Evolutionary conservation across 371 early-diverging fungal species (phyloP), one percentile per base, ranked within the genome.

Genomic region (Apophysomyces trapeziformis): DNA sequence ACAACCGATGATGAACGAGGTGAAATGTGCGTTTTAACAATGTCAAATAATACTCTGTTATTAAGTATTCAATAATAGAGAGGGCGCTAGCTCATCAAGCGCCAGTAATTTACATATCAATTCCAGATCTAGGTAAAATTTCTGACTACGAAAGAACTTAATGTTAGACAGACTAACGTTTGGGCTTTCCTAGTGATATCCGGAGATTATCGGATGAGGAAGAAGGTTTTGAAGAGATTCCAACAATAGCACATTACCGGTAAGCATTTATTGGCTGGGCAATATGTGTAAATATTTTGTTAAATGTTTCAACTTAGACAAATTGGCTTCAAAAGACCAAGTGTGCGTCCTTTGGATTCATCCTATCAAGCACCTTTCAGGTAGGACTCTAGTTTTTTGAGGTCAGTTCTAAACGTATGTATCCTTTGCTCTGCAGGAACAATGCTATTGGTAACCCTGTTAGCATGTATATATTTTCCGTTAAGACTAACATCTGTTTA

Each of bases 1-100:
- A 50, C 54, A 9, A 50, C 54, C 16, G 54, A 50, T 11, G 54
- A 50, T 50, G 54, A 50, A 50, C n/a, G 54, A 16, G 21, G 21
- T 9, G 54, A n/a, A 50, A n/a, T n/a, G 54, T 50, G 21, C 7
- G 54, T 21, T 18, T 16, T 18, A 18, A 50, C 4, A 5, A 6
- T 50, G 35, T 21, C 16, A 9, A 13, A 14, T 9, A 9, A 9
- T 43, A 43, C 16, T 2, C 54, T 9, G n/a, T 50, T 21, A 26
- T 26, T 50, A 47, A 47, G 1, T 13, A 18, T 1, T 5, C 0
- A 8, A 21, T 21, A n/a, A 21, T 21, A 50, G 54, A n/a, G 54
- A 9, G 21, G 9, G n/a, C 21, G 54, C 21, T 5, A 50, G 54
- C 21, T 50, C 54, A 50, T n/a, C 18, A 9, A 50, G 18, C 21